phyloP scores from a whole-genome alignment of 2,329 filamentous ascomycete genomes.

The Cladosporium colombiae region DNA sequence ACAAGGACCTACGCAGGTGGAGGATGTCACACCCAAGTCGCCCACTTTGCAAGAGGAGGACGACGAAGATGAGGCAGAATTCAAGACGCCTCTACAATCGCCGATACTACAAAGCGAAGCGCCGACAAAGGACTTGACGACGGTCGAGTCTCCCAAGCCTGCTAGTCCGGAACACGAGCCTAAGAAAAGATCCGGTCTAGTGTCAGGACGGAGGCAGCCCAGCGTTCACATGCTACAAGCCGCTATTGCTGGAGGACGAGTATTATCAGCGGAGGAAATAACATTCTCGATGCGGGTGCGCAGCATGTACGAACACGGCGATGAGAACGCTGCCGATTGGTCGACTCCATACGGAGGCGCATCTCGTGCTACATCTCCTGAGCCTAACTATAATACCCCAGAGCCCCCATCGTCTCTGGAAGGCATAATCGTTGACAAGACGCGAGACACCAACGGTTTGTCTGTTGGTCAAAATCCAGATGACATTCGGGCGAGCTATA shows the following conservation, averaged over 20 bases:
- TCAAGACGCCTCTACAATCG: constrained; percentile 3
- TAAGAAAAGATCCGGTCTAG: constrained; percentile 1
- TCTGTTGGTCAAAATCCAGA: constrained; percentile 3
- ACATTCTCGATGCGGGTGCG: constrained; percentile 63
- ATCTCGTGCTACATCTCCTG: constrained; percentile 9
- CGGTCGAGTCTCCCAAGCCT: neutral
- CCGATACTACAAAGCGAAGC: neutral
- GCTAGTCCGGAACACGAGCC: neutral
- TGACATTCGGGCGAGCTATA: constrained; percentile 25
- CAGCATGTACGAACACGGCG: constrained; percentile 64
- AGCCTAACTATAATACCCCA: constrained; percentile 21
- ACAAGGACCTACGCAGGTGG: constrained; percentile 22
- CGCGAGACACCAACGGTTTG: neutral
- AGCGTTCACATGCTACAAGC: constrained; percentile 41
- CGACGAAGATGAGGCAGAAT: neutral
- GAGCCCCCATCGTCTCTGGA: constrained; percentile 16
- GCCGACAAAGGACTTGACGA: neutral
- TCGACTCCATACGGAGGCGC: constrained; percentile 18
- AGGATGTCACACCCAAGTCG: neutral
- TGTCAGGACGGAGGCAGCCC: constrained; percentile 35
- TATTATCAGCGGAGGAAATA: constrained; percentile 65
- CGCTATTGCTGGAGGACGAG: constrained; percentile 42
- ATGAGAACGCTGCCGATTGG: constrained; percentile 56
- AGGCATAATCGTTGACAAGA: constrained; percentile 11
- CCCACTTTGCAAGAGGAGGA: neutral